phyloP scores from a whole-genome alignment of 371 early-diverging fungal genomes.

The Mucor racemosus region DNA sequence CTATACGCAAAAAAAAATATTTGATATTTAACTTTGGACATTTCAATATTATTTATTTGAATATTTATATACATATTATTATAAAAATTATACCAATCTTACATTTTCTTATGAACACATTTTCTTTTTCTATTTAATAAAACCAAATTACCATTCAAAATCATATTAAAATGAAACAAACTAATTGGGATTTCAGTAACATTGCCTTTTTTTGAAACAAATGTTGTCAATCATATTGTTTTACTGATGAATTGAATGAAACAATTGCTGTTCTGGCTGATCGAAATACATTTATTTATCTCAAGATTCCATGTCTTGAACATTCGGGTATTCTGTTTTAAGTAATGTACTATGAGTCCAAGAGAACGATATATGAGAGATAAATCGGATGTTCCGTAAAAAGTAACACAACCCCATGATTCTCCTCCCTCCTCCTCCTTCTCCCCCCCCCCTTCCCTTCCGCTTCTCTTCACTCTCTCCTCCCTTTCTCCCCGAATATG shows the following conservation, averaged over 20 bases:
- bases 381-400: neutral
- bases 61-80: neutral
- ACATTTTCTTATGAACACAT: neutral
- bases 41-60: neutral
- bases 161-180: neutral
- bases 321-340: conserved; percentile 9
- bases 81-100: neutral
- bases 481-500: neutral
- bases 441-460: too few relatives aligned
- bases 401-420: neutral
- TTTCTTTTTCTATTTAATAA: neutral
- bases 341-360: neutral
- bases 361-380: neutral
- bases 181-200: neutral
- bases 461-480: too few relatives aligned
- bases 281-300: neutral
- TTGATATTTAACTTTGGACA: neutral
- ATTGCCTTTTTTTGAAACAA: neutral
- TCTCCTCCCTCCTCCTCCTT: too few relatives aligned
- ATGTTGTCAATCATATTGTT: neutral
- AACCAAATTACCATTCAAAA: neutral
- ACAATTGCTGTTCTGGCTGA: neutral
- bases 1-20: neutral
- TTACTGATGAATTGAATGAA: conserved; percentile 3
- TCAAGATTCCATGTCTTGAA: neutral